phyloP scores from a whole-genome alignment of 805 yeast genomes.

The Wickerhamomyces sydowiorum region DNA sequence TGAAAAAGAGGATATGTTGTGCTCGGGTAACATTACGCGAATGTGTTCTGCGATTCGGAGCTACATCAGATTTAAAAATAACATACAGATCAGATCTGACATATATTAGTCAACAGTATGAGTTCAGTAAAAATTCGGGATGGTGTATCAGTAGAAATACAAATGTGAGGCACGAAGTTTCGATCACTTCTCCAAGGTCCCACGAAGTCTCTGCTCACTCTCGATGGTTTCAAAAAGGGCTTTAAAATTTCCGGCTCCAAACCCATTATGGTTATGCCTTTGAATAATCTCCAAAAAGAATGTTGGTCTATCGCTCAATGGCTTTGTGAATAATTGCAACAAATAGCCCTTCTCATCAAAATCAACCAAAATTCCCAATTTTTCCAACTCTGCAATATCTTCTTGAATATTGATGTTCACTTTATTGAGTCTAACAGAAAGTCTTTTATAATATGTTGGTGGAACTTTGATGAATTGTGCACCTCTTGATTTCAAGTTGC shows the following conservation, averaged over 20 bases:
- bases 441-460: slow-evolving; percentile 45
- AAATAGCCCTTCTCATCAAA: slow-evolving; percentile 75
- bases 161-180: not conserved
- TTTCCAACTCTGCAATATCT: slow-evolving; percentile 40
- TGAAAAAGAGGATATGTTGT: not conserved
- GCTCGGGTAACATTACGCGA: not conserved
- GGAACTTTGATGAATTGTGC: slow-evolving; percentile 64
- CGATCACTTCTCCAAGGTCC: slow-evolving; percentile 38
- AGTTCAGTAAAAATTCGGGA: too few relatives aligned
- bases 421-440: slow-evolving; percentile 37
- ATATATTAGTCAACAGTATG: too few relatives aligned
- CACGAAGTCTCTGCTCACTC: slow-evolving; percentile 65
- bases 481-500: slow-evolving; percentile 52
- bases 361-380: slow-evolving; percentile 63
- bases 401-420: slow-evolving; percentile 47
- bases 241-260: slow-evolving; percentile 86
- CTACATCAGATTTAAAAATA: too few relatives aligned
- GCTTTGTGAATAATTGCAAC: slow-evolving; percentile 74
- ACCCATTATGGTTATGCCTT: slow-evolving; percentile 74
- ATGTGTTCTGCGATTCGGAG: not conserved
- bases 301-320: slow-evolving; percentile 74
- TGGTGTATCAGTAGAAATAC: too few relatives aligned
- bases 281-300: slow-evolving; percentile 79
- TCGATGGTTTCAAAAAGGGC: slow-evolving; percentile 79
- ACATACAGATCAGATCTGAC: too few relatives aligned